Evolutionary conservation across 345 rosid genomes (phyloP).

Genomic region (Cochlearia excelsa): DNA sequence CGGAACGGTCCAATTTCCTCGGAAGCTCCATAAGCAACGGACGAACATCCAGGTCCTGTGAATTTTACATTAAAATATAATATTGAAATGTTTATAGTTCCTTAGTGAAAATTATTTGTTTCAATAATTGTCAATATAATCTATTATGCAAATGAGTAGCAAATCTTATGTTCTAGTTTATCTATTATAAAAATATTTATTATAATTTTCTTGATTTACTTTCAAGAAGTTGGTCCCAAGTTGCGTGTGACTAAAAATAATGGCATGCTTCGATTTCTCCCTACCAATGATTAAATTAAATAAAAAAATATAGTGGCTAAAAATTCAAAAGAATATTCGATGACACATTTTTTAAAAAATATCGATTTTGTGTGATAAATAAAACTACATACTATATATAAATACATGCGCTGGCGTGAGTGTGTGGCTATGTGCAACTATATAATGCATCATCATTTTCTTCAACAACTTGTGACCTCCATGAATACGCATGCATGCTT

Average conservation of each 20-base stretch:
- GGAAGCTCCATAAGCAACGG: constrained; percentile 90
- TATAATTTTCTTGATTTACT: background rate
- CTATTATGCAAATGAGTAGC: too few species aligned
- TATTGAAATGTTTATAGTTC: too few species aligned
- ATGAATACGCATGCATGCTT: constrained; percentile 33
- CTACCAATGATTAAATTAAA: constrained; percentile 12
- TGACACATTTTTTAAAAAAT: background rate
- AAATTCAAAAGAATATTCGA: constrained; percentile 28
- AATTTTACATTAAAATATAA: background rate
- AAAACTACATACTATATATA: too few species aligned
- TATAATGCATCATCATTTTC: constrained; percentile 11
- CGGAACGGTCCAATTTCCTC: constrained; percentile 95
- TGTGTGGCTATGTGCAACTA: constrained; percentile 10
- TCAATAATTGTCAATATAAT: too few species aligned
- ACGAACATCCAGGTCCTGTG: constrained; percentile 95
- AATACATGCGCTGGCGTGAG: constrained; percentile 9
- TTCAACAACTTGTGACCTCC: constrained; percentile 21
- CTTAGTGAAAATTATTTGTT: too few species aligned
- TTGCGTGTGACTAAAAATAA: constrained; percentile 16
- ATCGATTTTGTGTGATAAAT: background rate
- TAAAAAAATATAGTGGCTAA: constrained; percentile 14
- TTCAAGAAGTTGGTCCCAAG: constrained; percentile 9
- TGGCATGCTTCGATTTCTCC: constrained; percentile 22
- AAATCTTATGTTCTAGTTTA: background rate
- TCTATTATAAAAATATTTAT: background rate